These are phyloP conservation scores for Ormosia semicastrata DNA, from an alignment of 306 rosid genomes.

Conservation along the genomic window DNA sequence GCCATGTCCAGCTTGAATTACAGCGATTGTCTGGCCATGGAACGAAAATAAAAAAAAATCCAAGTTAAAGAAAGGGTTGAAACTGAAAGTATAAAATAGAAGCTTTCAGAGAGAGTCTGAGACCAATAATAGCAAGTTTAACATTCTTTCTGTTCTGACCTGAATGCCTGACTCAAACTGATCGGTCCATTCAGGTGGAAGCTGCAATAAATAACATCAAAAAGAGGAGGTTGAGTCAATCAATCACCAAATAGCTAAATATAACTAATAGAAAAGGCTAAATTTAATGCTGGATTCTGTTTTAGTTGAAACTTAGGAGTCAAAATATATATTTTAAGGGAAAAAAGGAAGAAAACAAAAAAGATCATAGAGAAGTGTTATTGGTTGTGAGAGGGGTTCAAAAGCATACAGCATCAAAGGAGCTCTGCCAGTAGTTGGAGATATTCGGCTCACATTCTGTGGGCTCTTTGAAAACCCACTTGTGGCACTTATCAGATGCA, in stretches of 20 bases:
- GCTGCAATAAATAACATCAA: conserved; percentile 73
- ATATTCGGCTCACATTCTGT: conserved; percentile 94
- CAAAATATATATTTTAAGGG: background rate
- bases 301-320: background rate
- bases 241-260: conserved; percentile 33
- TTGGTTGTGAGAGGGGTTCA: background rate
- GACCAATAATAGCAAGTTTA: conserved; percentile 10
- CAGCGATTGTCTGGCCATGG: conserved; percentile 87
- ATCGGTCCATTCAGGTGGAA: conserved; percentile 97
- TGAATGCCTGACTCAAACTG: conserved; percentile 99
- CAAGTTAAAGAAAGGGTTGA: background rate
- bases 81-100: background rate
- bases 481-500: conserved; percentile 99
- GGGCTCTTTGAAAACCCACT: conserved; percentile 99
- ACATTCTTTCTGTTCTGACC: conserved; percentile 54
- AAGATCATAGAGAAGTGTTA: background rate
- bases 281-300: background rate
- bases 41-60: conserved; percentile 2
- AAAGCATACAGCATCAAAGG: conserved; percentile 92
- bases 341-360: background rate
- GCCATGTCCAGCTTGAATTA: conserved; percentile 99
- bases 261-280: conserved; percentile 16
- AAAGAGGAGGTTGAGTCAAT: conserved; percentile 28
- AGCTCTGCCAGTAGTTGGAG: conserved; percentile 99
- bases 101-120: background rate